A percentile compares a stretch with the other conserved stretches of the same genome.
phyloP scores from a whole-genome alignment of 1,284 basidiomycete species.

The Blastosporella zonata region DNA sequence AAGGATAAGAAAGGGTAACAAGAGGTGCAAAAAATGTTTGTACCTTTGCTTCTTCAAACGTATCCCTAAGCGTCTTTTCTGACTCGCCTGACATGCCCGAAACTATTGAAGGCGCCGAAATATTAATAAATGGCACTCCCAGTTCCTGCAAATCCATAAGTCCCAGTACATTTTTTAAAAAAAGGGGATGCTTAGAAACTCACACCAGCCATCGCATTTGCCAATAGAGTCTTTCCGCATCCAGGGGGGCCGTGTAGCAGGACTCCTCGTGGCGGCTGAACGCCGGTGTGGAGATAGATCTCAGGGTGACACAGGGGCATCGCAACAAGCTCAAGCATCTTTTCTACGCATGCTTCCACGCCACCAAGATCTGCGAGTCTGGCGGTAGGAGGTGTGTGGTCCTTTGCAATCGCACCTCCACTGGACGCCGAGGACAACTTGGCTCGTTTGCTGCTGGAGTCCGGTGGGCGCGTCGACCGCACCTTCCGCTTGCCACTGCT shows the following conservation, averaged over 20 bases:
- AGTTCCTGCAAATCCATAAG: conserved; percentile 60
- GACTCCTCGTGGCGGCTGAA: conserved; percentile 92
- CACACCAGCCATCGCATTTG: conserved; percentile 92
- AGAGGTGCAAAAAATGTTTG: conserved; percentile 9
- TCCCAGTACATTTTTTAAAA: too few species aligned
- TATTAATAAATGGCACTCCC: conserved; percentile 87
- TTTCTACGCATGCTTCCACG: conserved; percentile 82
- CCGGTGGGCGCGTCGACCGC: conserved; percentile 44
- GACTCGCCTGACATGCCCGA: conserved; percentile 98
- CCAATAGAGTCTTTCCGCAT: conserved; percentile 92
- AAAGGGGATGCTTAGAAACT: conserved; percentile 28
- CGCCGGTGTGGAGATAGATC: conserved; percentile 90
- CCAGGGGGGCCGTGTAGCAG: conserved; percentile 94
- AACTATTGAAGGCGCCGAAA: conserved; percentile 93
- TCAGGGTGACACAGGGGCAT: conserved; percentile 96
- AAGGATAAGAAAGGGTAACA: background rate
- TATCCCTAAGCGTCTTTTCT: conserved; percentile 93
- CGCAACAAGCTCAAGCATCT: conserved; percentile 92
- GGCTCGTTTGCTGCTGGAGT: conserved; percentile 55
- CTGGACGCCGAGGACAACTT: conserved; percentile 34
- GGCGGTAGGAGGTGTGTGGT: conserved; percentile 64
- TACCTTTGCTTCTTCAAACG: conserved; percentile 94
- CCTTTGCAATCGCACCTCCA: conserved; percentile 41
- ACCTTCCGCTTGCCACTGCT: conserved; percentile 55
- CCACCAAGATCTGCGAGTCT: conserved; percentile 88